Base-by-base conservation (phyloP, 257 asterid genomes). In the Voacanga thouarsii region DNA sequence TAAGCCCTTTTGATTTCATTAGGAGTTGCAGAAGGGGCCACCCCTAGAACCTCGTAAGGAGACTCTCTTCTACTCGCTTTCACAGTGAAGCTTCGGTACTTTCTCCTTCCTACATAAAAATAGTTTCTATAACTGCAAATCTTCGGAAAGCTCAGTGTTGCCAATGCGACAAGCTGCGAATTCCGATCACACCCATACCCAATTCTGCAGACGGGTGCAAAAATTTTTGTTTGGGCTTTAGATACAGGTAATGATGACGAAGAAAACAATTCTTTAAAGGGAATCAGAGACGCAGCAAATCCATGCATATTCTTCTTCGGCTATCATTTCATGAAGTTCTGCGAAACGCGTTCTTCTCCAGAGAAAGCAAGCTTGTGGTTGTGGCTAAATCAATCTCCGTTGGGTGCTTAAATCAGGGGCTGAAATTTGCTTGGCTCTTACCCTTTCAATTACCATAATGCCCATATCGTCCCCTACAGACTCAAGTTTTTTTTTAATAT, bases 1-100 rank as follows among this genome's bases (percentile, higher is more conserved):
- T 93, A 93, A 49, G 98, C 97, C 88, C 94, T 88, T 78, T 93
- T 96, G 84, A 96, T 92, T 33, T 96, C 97, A 64, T 89, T 74
- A 7, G 90, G 81, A 18, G 99, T 83, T 43, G 97, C 94, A 37
- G 94, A 81, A 5, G 97, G 87, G 26, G 98, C 82, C 14, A 95
- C 92, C 56, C 98, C 99, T 80, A 95, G 86, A 19, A 95, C 99
- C 43, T 91, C 87, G 85, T 90, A 88, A 0, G 98, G 98, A 8
- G 97, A 83, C 84, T 90, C 96, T 80, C 86, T 88, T 26, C 86
- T 80, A 73, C 90, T 89, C 69, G 99, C 91, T 76, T 85, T 85
- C 45, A 84, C 87, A 70, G 61, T 75, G 79, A 81, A 4, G 51
- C 71, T 59, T 79, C 86, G 82, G 76, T 57, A 72, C 71, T 80